Percentiles rank a stretch among this genome's conserved stretches.
phyloP scores from a whole-genome alignment of 1,284 basidiomycete genomes.

The Hymenochaete sp. region DNA sequence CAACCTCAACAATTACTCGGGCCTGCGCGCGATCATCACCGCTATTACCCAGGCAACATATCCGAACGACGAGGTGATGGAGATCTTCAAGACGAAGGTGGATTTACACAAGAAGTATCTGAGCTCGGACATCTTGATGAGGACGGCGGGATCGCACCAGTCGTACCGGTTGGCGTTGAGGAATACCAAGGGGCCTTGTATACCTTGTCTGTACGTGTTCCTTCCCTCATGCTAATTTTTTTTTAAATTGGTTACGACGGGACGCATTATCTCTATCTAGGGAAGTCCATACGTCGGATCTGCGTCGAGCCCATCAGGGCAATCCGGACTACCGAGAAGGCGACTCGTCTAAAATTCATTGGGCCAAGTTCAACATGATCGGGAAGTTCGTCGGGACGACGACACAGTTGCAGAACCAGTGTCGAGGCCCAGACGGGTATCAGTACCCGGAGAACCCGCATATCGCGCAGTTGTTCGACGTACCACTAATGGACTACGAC shows the following conservation, averaged over 20 bases:
- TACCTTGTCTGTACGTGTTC: slow-evolving; percentile 62
- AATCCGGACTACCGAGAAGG: slow-evolving; percentile 56
- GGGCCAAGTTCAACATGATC: slow-evolving; percentile 83
- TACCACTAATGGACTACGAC: slow-evolving; percentile 53
- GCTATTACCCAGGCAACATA: slow-evolving; percentile 71
- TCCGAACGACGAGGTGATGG: slow-evolving; percentile 62
- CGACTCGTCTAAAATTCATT: slow-evolving; percentile 62
- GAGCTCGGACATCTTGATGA: slow-evolving; percentile 71
- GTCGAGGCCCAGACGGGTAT: slow-evolving; percentile 50
- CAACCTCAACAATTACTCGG: slow-evolving; percentile 71
- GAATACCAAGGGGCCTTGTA: slow-evolving; percentile 73
- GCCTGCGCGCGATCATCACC: slow-evolving; percentile 69
- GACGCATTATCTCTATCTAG: slow-evolving; percentile 29
- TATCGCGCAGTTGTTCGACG: slow-evolving; percentile 43
- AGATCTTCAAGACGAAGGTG: slow-evolving; percentile 52
- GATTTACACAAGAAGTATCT: slow-evolving; percentile 61
- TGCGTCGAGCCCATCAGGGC: slow-evolving; percentile 70
- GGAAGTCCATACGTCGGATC: slow-evolving; percentile 77
- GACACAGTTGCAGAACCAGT: slow-evolving; percentile 64
- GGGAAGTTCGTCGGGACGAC: slow-evolving; percentile 66
- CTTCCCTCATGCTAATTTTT: background rate
- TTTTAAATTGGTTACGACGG: slow-evolving; percentile 11
- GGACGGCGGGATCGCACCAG: slow-evolving; percentile 63
- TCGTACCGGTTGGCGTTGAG: slow-evolving; percentile 71
- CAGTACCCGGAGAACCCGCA: slow-evolving; percentile 42